Base-by-base conservation (phyloP, 2,329 filamentous ascomycete genomes). In the Pyrenochaeta sp. region DNA sequence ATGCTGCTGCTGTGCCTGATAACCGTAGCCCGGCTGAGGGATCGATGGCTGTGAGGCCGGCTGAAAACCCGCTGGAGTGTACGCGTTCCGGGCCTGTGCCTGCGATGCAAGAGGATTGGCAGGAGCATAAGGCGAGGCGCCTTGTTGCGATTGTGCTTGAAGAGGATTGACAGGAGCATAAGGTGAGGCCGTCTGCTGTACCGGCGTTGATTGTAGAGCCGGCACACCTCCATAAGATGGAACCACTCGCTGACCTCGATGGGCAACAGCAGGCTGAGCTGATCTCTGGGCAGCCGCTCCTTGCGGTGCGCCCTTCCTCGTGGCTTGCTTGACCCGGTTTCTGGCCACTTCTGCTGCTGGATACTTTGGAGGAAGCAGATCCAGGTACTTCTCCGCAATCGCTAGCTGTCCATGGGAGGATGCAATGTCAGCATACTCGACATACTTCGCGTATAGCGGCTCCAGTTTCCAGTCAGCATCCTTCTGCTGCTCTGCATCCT, bases 341-440 rank as follows among this genome's bases (percentile, higher is more conserved):
- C 93, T 87, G 28, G 94, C 92, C 66, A 95, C 86, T 66, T 97
- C 92, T 36, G 94, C 95, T 56, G 91, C 91, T 39, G 92, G 90
- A 75, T 96, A 97, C 64, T 89, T 88, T 40, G 85, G 81, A 15
- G 95, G 95, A 45, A 99, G 84, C 52, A 99, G 87, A 72, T 93
- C 88, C 40, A 99, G 86, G 73, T 99, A 99, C 77, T 91, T 93
- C 79, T 97, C 91, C 5, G 95, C 96, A 67, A 93, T 87, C 32
- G 88, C 84, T 52, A 99, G 82, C 69, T 96, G 91, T 12, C 96
- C 95, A 72, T 97, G 92, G 6, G 92, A 88, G 46, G 95, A 93
- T 56, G 96, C 88, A 65, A 99, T 93, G 74, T 99, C 94, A 13
- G 95, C 94, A 76, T 98, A 99, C 80, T 99, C 95, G 28, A 91